Conservation (phyloP, 768 basidiomycete species). For the Pleurotus tuoliensis region DNA sequence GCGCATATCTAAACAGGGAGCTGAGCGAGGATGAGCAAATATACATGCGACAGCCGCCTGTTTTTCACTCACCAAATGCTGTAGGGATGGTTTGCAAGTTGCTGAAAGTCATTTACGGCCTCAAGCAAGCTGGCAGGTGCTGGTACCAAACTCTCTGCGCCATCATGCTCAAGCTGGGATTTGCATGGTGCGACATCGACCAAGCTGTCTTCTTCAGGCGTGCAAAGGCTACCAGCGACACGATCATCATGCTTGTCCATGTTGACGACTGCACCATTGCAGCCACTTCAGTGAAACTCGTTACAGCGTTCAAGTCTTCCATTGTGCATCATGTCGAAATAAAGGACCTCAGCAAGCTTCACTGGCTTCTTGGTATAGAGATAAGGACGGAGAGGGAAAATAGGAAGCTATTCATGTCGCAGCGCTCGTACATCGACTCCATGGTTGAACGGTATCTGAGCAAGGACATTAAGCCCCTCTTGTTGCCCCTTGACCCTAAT, state of each 20-base stretch:
- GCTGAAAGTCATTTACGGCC: constrained; percentile 22
- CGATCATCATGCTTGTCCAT: constrained; percentile 22
- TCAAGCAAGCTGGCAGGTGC: constrained; percentile 23
- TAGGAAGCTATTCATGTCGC: constrained; percentile 21
- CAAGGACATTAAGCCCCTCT: constrained; percentile 19
- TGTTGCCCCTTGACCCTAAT: constrained; percentile 22
- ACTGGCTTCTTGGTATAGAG: constrained; percentile 27
- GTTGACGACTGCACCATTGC: constrained; percentile 29
- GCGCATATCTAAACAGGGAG: constrained; percentile 21
- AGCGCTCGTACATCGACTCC: constrained; percentile 28
- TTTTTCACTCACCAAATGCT: constrained; percentile 15
- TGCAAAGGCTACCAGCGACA: constrained; percentile 14
- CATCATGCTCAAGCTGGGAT: constrained; percentile 11
- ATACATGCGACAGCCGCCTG: constrained; percentile 34
- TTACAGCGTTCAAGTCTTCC: constrained; percentile 15
- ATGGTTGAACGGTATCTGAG: constrained; percentile 21
- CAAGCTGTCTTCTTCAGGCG: constrained; percentile 21
- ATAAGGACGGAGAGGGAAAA: constrained; percentile 13
- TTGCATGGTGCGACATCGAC: constrained; percentile 17
- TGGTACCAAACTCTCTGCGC: constrained; percentile 20
- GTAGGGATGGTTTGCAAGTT: constrained; percentile 16
- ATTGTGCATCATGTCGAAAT: constrained; percentile 19
- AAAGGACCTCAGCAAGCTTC: constrained; percentile 22
- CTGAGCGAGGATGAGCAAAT: constrained; percentile 23
- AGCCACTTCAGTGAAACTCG: constrained; percentile 8